Base-by-base conservation (phyloP, 1,284 basidiomycete species). In the Apiotrichum sp. region DNA sequence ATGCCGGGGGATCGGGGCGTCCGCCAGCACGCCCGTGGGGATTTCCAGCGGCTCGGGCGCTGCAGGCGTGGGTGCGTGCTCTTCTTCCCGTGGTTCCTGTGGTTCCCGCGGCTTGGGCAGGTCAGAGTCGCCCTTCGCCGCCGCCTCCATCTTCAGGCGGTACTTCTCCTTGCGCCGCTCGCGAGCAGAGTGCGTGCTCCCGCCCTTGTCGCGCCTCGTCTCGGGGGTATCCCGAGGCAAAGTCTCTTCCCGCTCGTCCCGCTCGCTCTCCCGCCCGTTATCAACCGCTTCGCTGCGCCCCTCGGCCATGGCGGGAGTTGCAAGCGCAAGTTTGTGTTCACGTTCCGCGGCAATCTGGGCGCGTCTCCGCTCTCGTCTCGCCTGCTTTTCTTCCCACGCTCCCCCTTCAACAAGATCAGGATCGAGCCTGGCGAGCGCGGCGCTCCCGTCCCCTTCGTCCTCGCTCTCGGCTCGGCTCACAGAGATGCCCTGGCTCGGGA, bases 81-180 rank as follows among this genome's bases (percentile, higher is more conserved):
- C 29, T 29, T 29, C 29, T 3, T 29, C 29, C 29, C 3, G 29
- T 29, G 29, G 29, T 29, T 29, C 29, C 29, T 3, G 29, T 29
- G 29, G 29, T 29, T 29, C 29, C 47, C 4, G 39, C 47, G 34
- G 39, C 14, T 3, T 10, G 31, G 14, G 34, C 40, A 22, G 7
- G 33, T 4, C 29, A 29, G 29, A 29, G 29, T 29, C 3, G 3
- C 32, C 41, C 1, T 29, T 29, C 2, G 41, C 40, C 3, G 41
- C 32, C 14, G 50, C 50, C 35, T 54, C 56, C 48, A 55, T 47
- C 51, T 63, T 63, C 1, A 52, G 34, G 4, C 47, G 45, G 38
- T 54, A 63, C 50, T 58, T 58, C 13, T 44, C 55, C 7, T 48
- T 46, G 31, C 59, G 48, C 29, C 49, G 38, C 31, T 62, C 61